Conservation (phyloP, 371 early-diverging fungal genomes). For the Funneliformis caledonium region DNA sequence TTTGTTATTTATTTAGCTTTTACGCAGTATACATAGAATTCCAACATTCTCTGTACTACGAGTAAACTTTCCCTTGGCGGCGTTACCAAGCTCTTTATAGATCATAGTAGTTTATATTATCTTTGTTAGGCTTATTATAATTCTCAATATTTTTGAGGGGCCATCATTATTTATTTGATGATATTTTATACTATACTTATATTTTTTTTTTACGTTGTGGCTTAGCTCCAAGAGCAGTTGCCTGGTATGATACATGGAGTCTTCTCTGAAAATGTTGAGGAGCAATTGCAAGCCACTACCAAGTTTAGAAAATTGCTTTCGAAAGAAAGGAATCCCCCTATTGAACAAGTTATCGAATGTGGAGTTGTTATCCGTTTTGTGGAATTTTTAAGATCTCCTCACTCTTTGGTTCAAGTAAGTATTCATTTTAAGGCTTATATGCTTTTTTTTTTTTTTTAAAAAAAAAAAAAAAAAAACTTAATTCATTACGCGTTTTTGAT, state of each 20-base stretch:
- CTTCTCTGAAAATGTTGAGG: conserved; percentile 75
- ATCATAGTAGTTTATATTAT: neutral
- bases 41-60: neutral
- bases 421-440: neutral
- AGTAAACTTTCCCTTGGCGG: neutral
- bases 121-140: neutral
- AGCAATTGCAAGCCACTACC: conserved; percentile 85
- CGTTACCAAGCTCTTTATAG: neutral
- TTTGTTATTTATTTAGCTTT: neutral
- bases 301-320: conserved; percentile 97
- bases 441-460: conserved; percentile 10
- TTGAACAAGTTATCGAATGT: conserved; percentile 94
- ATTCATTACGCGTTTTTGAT: neutral
- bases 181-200: neutral
- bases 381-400: conserved; percentile 83
- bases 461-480: neutral
- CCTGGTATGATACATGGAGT: conserved; percentile 78
- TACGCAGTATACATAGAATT: neutral
- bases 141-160: neutral
- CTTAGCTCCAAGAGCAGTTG: conserved; percentile 64
- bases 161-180: neutral
- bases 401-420: conserved; percentile 87
- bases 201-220: neutral
- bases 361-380: conserved; percentile 97
- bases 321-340: conserved; percentile 98